These are phyloP conservation scores for Fusarium circinatum DNA, from an alignment of 2,329 filamentous ascomycete species.

Conservation along the genomic window DNA sequence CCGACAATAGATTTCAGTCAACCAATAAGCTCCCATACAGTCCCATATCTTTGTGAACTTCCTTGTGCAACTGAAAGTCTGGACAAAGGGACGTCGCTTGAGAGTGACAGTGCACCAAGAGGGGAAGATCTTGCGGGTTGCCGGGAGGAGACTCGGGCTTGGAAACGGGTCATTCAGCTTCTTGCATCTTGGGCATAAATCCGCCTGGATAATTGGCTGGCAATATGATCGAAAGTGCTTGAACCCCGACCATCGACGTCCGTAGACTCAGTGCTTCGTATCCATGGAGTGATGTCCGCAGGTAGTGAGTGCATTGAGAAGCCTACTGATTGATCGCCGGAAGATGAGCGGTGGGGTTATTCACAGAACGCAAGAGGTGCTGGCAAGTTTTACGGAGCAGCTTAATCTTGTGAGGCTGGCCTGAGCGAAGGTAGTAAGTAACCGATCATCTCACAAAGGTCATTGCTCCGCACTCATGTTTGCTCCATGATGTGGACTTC, in stretches of 20 bases:
- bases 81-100: neutral
- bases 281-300: neutral
- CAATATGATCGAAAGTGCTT: no score
- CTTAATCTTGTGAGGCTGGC: no score
- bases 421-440: no score
- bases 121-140: no score
- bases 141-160: no score
- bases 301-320: neutral
- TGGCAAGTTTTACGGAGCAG: no score
- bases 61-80: rapidly evolving
- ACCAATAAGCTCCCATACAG: rapidly evolving
- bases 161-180: no score
- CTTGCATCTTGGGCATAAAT: no score
- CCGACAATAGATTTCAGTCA: rapidly evolving
- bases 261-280: neutral
- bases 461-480: no score
- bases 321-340: neutral
- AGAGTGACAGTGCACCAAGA: neutral
- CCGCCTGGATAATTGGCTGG: no score
- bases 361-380: no score
- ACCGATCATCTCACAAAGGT: no score
- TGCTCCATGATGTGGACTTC: rapidly evolving
- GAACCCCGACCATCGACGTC: neutral
- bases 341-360: rapidly evolving
- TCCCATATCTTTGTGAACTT: neutral